A percentile compares a stretch with the other conserved stretches of the same genome.
Evolutionary conservation across 176 grass and related monocot genomes (phyloP).

Genomic region (Cenchrus americanus): DNA sequence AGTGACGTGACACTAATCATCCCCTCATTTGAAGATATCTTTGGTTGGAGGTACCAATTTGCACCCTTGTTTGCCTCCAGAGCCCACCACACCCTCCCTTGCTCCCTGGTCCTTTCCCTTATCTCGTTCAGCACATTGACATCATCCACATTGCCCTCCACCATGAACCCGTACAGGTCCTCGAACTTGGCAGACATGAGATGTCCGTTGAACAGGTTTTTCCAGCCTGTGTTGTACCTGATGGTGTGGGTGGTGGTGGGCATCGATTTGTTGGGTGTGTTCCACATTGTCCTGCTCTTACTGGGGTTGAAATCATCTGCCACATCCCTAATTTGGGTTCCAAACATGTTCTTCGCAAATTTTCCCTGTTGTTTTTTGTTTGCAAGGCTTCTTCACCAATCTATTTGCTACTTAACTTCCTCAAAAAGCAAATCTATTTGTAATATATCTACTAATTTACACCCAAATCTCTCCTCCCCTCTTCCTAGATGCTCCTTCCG

Average conservation of each 20-base stretch:
- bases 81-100: constrained; percentile 89
- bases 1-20: constrained; percentile 71
- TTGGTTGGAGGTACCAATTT: constrained; percentile 90
- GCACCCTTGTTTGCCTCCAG: constrained; percentile 86
- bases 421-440: background rate
- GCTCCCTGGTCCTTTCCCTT: constrained; percentile 89
- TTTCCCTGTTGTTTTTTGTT: background rate
- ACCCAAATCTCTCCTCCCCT: constrained; percentile 17
- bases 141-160: constrained; percentile 90
- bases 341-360: constrained; percentile 48
- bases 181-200: constrained; percentile 79
- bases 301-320: constrained; percentile 49
- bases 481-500: background rate
- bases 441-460: constrained; percentile 15
- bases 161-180: constrained; percentile 82
- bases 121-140: constrained; percentile 95
- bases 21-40: constrained; percentile 70
- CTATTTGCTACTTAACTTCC: background rate
- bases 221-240: constrained; percentile 26
- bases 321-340: constrained; percentile 46
- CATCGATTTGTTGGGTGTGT: constrained; percentile 36
- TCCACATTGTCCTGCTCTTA: constrained; percentile 56
- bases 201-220: constrained; percentile 45
- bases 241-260: constrained; percentile 47
- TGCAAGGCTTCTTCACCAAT: background rate